These are phyloP conservation scores for Asclepias syriaca DNA, from an alignment of 257 asterid species.

Conservation along the genomic window DNA sequence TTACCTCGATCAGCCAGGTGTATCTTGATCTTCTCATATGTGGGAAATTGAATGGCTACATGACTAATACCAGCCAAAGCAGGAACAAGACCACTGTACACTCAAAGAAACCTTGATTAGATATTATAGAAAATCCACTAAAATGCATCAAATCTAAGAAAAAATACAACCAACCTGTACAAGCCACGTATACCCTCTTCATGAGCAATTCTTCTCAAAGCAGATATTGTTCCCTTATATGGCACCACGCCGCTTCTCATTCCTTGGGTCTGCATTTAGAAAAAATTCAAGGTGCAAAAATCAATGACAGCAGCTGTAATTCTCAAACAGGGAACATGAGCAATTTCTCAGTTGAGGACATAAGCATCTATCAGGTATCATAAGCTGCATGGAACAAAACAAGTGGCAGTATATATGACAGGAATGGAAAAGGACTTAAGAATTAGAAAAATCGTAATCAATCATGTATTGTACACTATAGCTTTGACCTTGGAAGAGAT, in stretches of 20 bases:
- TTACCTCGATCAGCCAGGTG: slow-evolving; percentile 75
- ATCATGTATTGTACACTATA: no score
- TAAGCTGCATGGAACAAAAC: not conserved
- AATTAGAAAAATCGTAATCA: no score
- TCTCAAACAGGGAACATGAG: not conserved
- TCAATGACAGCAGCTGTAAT: not conserved
- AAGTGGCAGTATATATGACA: no score
- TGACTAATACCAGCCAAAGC: slow-evolving; percentile 94
- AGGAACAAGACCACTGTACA: slow-evolving; percentile 90
- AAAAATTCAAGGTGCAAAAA: not conserved
- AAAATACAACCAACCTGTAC: slow-evolving; percentile 54
- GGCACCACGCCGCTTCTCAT: slow-evolving; percentile 60
- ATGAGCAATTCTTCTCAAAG: slow-evolving; percentile 66
- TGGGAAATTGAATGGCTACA: slow-evolving; percentile 91
- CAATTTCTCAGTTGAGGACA: not conserved
- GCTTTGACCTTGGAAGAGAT: no score
- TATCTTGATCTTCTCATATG: slow-evolving; percentile 73
- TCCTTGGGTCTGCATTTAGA: slow-evolving; percentile 61
- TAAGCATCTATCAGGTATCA: not conserved
- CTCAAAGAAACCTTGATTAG: not conserved
- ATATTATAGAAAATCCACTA: not conserved
- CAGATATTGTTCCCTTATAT: slow-evolving; percentile 72
- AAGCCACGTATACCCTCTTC: slow-evolving; percentile 93
- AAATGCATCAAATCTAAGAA: not conserved
- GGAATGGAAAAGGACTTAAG: no score